Conservation (phyloP, 805 yeast species). For the Tetrapisispora namnaoensis region DNA sequence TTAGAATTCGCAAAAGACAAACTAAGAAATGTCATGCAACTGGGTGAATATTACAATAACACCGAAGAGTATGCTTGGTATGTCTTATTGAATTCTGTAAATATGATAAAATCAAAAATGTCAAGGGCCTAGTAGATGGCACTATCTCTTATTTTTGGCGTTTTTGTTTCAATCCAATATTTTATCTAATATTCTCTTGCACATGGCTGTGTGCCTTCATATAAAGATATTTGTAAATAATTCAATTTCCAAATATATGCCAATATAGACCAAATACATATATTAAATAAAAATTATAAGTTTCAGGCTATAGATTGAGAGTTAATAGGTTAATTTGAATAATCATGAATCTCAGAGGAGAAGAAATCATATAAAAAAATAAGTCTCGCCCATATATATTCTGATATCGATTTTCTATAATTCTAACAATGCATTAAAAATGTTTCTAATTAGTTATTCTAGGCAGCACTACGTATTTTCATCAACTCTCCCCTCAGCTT, state of each 20-base stretch:
- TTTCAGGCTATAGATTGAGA: neutral
- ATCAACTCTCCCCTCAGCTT: constrained; percentile 46
- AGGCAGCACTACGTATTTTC: constrained; percentile 5
- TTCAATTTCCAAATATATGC: neutral
- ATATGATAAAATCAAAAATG: constrained; percentile 61
- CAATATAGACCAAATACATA: neutral
- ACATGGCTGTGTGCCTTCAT: neutral
- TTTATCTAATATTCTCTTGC: neutral
- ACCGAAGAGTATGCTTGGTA: constrained; percentile 72
- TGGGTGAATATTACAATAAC: constrained; percentile 53
- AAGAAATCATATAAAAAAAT: too few relatives aligned
- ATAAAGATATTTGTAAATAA: neutral
- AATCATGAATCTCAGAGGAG: too few relatives aligned
- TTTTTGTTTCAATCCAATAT: too few relatives aligned
- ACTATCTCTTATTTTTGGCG: neutral
- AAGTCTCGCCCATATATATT: neutral
- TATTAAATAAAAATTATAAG: neutral
- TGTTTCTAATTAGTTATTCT: neutral
- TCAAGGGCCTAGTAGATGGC: constrained; percentile 37
- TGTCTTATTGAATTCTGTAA: constrained; percentile 49
- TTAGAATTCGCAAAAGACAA: constrained; percentile 52
- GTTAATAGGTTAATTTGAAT: neutral
- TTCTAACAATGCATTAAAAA: neutral
- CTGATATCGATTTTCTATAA: neutral
- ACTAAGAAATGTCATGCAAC: constrained; percentile 40